Base-by-base conservation (phyloP, 495 filamentous ascomycete species). In the Penicillium riverlandense region DNA sequence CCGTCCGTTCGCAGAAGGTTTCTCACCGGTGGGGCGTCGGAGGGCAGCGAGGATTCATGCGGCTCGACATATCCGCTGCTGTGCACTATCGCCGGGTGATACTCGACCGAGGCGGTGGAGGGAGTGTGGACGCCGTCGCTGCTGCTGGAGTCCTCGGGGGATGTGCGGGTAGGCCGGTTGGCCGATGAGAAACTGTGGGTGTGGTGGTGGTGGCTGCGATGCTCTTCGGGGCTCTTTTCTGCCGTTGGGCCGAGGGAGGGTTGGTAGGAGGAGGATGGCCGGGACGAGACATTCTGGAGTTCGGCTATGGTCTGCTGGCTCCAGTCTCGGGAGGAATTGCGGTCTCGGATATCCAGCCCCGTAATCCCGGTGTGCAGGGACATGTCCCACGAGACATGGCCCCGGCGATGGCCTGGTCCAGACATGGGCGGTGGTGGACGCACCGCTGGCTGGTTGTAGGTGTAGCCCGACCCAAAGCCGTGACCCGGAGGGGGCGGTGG, bases 291-390 rank as follows among this genome's bases (percentile, higher is more conserved):
- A 39, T 55, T 67, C 13, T 71, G 71, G 14, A 70, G 49, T 39
- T 72, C 67, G 1, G 62, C 61, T 11, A 70, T 62, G 1, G 67
- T 70, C 42, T 75, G 76, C 49, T 77, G 75, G 33, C 71, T 55
- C 72, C 74, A 80, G 42, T 88, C 85, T 35, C 69, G 63, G 7
- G 77, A 72, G n/a, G 69, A 58, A 7, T 65, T 58, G 31, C 59
- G 72, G 62, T 59, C 78, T 53, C 66, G 50, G 41, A 94, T 81
- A 40, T 90, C 85, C 8, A 92, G 74, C 31, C 83, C 75, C 1
- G 80, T 87, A 11, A 94, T 55, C 14, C 83, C 85, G 29, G 78
- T 80, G 48, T 94, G 85, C 28, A 94, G 60, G 3, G 77, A 77
- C 68, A 79, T 82, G 45, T 92, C 89, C 81, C 86, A 94, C 7